phyloP scores from a whole-genome alignment of 805 yeast species.

The Wickerhamiella lipophila region DNA sequence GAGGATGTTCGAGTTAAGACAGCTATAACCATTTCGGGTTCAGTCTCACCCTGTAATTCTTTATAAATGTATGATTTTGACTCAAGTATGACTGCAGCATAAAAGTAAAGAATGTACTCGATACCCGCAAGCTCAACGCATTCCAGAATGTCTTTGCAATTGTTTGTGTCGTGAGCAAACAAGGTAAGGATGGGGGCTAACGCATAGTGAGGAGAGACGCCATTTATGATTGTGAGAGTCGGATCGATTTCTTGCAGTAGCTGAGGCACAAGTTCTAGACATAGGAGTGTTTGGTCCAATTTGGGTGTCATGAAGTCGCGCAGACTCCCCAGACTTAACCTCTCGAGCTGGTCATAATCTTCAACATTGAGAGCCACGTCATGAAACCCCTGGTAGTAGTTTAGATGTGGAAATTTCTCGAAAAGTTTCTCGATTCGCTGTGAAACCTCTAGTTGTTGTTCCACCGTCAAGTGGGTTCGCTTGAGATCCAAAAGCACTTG shows the following conservation, averaged over 20 bases:
- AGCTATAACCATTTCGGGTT: slow-evolving; percentile 34
- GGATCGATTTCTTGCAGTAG: slow-evolving; percentile 41
- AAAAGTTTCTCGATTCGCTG: slow-evolving; percentile 35
- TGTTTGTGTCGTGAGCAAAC: slow-evolving; percentile 57
- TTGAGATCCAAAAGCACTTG: slow-evolving; percentile 72
- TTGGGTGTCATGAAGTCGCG: slow-evolving; percentile 78
- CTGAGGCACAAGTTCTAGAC: slow-evolving; percentile 53
- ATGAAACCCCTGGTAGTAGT: slow-evolving; percentile 88
- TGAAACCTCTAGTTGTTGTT: slow-evolving; percentile 27
- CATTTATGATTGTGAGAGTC: slow-evolving; percentile 21
- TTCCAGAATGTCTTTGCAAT: slow-evolving; percentile 43
- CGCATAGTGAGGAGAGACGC: slow-evolving; percentile 51
- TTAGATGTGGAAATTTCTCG: slow-evolving; percentile 45
- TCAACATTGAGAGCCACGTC: slow-evolving; percentile 59
- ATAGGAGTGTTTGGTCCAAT: slow-evolving; percentile 52
- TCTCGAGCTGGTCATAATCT: slow-evolving; percentile 23
- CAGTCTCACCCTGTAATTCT: slow-evolving; percentile 25
- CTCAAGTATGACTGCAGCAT: slow-evolving; percentile 34
- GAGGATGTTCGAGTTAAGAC: slow-evolving; percentile 26
- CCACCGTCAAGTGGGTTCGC: slow-evolving; percentile 45
- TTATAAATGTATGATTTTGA: slow-evolving; percentile 27
- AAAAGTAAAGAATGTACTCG: slow-evolving; percentile 44
- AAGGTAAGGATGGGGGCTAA: slow-evolving; percentile 67
- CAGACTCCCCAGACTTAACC: slow-evolving; percentile 39
- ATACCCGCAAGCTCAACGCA: slow-evolving; percentile 47